A percentile compares a stretch with the other conserved stretches of the same genome.
Conservation (phyloP, 2,329 filamentous ascomycete species). For the Trichoderma atroviride region DNA sequence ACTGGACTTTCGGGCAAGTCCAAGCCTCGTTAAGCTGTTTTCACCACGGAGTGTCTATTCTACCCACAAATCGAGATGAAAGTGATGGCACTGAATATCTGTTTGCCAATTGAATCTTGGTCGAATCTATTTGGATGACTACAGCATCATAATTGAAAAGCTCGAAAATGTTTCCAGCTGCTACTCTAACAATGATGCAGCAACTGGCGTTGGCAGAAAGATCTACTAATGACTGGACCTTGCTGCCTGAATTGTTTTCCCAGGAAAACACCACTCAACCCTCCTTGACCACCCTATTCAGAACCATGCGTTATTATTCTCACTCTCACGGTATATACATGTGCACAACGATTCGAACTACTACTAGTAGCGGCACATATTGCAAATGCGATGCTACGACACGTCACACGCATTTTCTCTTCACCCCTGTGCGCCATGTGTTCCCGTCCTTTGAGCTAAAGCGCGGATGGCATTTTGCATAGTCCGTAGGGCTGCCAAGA, state of each 20-base stretch:
- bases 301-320: neutral
- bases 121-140: neutral
- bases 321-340: neutral
- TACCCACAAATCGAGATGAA: neutral
- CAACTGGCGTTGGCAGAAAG: neutral
- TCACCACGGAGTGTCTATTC: neutral
- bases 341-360: neutral
- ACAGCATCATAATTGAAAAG: neutral
- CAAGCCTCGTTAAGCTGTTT: neutral
- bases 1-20: neutral
- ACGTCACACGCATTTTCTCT: neutral
- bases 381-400: constrained; percentile 2
- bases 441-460: constrained; percentile 8
- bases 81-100: neutral
- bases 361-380: neutral
- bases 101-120: neutral
- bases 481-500: constrained; percentile 19
- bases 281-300: neutral
- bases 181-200: neutral
- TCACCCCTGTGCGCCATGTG: constrained; percentile 10
- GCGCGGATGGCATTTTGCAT: constrained; percentile 11
- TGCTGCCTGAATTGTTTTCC: neutral
- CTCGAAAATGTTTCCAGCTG: neutral
- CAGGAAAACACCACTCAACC: neutral
- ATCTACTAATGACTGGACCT: neutral